Evolutionary conservation across 2,329 filamentous ascomycete genomes (phyloP).

Genomic region (Leptosphaerulina australis): DNA sequence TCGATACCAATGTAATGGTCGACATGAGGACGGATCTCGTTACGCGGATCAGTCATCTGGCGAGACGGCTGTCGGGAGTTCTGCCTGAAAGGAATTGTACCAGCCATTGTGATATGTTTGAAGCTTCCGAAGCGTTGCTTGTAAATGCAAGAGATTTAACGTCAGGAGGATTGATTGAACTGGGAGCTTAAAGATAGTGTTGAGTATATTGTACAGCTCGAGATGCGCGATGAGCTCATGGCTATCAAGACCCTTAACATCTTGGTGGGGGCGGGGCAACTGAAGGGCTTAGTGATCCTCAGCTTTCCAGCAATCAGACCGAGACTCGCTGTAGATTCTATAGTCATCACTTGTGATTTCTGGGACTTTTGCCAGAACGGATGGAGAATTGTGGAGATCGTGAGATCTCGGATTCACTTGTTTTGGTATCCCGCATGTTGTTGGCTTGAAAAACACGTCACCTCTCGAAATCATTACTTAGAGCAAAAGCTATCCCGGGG

Average conservation of each 20-base stretch:
- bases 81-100: slow-evolving; percentile 37
- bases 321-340: slow-evolving; percentile 16
- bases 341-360: slow-evolving; percentile 25
- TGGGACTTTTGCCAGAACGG: slow-evolving; percentile 28
- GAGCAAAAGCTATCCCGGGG: neutral
- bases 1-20: slow-evolving; percentile 84
- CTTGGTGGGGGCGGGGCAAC: slow-evolving; percentile 44
- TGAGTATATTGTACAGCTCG: slow-evolving; percentile 38
- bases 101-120: slow-evolving; percentile 26
- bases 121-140: neutral
- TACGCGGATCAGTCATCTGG: slow-evolving; percentile 59
- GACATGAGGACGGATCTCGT: slow-evolving; percentile 62
- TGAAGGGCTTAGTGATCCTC: slow-evolving; percentile 28
- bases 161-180: slow-evolving; percentile 1
- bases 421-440: slow-evolving; percentile 32
- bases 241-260: slow-evolving; percentile 34
- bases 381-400: slow-evolving; percentile 39
- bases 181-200: slow-evolving; percentile 31
- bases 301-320: slow-evolving; percentile 27
- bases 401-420: slow-evolving; percentile 39
- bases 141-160: neutral
- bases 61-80: slow-evolving; percentile 47
- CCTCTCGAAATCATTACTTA: slow-evolving; percentile 12
- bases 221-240: slow-evolving; percentile 48
- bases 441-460: slow-evolving; percentile 33